phyloP scores from a whole-genome alignment of 371 early-diverging fungal species.

The Nematocida major region DNA sequence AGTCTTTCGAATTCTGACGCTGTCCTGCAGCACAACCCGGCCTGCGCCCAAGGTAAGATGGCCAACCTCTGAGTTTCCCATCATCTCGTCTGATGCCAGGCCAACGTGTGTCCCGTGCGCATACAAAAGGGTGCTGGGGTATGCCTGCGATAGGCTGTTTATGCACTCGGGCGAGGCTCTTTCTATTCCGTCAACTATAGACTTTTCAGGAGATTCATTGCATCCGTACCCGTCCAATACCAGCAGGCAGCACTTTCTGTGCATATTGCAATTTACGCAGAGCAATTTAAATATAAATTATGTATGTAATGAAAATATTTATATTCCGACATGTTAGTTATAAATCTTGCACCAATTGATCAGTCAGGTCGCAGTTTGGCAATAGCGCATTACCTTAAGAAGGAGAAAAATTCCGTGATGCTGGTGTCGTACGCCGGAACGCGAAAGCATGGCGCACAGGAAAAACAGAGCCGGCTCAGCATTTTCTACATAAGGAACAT shows the following conservation, averaged over 20 bases:
- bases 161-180: conserved; percentile 32
- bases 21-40: conserved; percentile 86
- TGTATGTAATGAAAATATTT: conserved; percentile 14
- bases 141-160: conserved; percentile 48
- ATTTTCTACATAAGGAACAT: conserved; percentile 12
- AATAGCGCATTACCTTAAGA: conserved; percentile 7
- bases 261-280: background rate
- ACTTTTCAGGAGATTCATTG: conserved; percentile 5
- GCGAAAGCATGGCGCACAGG: background rate
- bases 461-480: background rate
- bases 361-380: conserved; percentile 33
- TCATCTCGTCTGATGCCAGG: conserved; percentile 79
- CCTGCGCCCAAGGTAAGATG: conserved; percentile 99
- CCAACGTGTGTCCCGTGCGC: conserved; percentile 95
- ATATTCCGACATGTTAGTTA: conserved; percentile 8
- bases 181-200: conserved; percentile 44
- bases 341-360: conserved; percentile 45
- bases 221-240: conserved; percentile 65
- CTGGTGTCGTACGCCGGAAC: conserved; percentile 15
- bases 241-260: conserved; percentile 61
- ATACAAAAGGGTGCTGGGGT: conserved; percentile 67
- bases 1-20: conserved; percentile 58
- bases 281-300: background rate
- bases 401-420: background rate
- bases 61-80: conserved; percentile 99